phyloP scores from a whole-genome alignment of 78 protist genomes.

The Chrysochromulina parva region DNA sequence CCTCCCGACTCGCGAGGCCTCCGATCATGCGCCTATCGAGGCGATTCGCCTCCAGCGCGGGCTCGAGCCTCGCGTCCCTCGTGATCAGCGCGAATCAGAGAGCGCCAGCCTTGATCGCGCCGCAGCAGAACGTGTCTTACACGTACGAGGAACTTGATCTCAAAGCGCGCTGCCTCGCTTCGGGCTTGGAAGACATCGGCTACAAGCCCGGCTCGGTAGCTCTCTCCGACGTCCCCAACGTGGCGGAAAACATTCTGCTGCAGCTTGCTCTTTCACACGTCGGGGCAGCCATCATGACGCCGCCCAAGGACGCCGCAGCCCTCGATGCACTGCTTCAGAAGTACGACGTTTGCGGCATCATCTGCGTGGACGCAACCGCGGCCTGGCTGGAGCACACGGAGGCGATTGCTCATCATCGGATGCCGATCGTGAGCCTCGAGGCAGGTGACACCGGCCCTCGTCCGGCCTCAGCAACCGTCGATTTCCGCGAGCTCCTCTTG shows the following conservation, averaged over 20 bases:
- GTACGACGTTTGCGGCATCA: not conserved
- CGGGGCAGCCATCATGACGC: not conserved
- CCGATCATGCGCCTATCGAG: too few species aligned
- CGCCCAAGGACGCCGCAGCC: not conserved
- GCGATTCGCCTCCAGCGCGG: too few species aligned
- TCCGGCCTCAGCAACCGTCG: too few species aligned
- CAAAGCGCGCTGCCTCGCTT: not conserved
- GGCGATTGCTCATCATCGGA: not conserved
- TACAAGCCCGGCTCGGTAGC: not conserved
- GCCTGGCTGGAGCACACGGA: not conserved
- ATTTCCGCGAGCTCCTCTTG: too few species aligned
- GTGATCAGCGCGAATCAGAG: not conserved
- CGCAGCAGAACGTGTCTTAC: not conserved
- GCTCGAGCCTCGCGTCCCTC: too few species aligned
- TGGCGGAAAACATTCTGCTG: not conserved
- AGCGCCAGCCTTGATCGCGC: not conserved
- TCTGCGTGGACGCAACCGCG: not conserved
- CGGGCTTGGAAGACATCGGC: not conserved
- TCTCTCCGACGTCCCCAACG: not conserved
- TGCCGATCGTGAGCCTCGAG: too few species aligned
- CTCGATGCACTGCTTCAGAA: not conserved
- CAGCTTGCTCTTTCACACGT: conserved; percentile 7
- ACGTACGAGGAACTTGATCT: not conserved
- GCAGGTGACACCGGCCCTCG: too few species aligned
- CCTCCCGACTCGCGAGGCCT: too few species aligned